Base-by-base conservation (phyloP, 1,284 basidiomycete genomes). In the Kwoniella shivajii region DNA sequence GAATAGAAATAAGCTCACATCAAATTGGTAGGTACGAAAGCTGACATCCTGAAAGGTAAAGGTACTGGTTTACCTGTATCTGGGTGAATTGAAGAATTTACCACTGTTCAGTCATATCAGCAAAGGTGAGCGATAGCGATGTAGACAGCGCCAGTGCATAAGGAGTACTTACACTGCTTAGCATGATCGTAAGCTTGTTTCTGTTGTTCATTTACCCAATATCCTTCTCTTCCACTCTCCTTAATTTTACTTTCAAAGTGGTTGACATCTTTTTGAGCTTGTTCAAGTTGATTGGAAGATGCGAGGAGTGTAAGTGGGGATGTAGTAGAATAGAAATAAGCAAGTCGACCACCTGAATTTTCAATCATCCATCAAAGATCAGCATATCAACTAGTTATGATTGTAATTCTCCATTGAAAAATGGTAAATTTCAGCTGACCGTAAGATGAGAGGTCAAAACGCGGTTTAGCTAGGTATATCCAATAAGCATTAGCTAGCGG, bases 21-120 rank as follows among this genome's bases (percentile, higher is more conserved):
- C 64, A 83, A 62, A 66, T 83, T 83, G 33, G 82, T 83, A 6
- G 82, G 82, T 24, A 83, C 81, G 56, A 82, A 83, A 1, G 82
- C 74, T 16, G 72, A 78, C 75, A 83, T 80, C 30, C 82, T 67
- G 67, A 83, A 83, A 0, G 82, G 81, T 2, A 83, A 69, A 4
- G 80, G 75, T 1, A 82, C 79, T 3, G 78, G 75, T 60, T 78
- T 69, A 33, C 75, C 73, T 1, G 79, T 81, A 64, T 83, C 82
- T 26, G 80, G 80, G 61, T 80, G 81, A 9, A 81, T 78, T 0
- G 75, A 78, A 56, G 78, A 79, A 59, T 81, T 75, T 52, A 78
- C 77, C 63, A 79, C 76, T 78, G 45, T 22, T 46, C 5, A 13
- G 4, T 14, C 9, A 46, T n/a, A 46, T n/a, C n/a, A n/a, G n/a